Percentiles rank a stretch among this genome's conserved stretches.
Conservation (phyloP, 768 basidiomycete species). For the Tylopilus sp. region DNA sequence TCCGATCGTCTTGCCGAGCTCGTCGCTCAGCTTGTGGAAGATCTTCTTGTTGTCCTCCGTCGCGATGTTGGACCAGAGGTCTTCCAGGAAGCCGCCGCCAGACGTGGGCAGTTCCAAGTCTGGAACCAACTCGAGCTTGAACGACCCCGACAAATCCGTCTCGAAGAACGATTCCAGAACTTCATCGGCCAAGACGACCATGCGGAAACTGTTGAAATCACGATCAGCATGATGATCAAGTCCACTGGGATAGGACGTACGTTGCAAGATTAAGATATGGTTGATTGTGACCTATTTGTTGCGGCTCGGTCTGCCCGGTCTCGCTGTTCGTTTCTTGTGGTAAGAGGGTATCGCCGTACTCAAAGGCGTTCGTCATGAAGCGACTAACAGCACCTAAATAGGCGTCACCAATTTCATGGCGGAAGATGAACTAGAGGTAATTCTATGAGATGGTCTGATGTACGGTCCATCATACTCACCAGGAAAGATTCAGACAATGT, state of each 20-base stretch:
- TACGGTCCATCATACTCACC: conserved; percentile 37
- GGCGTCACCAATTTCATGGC: conserved; percentile 93
- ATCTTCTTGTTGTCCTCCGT: conserved; percentile 92
- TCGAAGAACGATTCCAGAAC: conserved; percentile 97
- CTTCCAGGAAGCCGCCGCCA: conserved; percentile 67
- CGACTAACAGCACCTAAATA: conserved; percentile 95
- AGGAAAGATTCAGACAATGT: conserved; percentile 92
- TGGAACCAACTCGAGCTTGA: conserved; percentile 69
- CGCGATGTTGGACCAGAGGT: conserved; percentile 86
- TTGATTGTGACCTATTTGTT: conserved; percentile 65
- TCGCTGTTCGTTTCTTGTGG: conserved; percentile 38
- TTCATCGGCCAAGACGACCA: conserved; percentile 97
- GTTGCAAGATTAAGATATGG: conserved; percentile 93
- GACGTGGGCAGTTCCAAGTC: conserved; percentile 62
- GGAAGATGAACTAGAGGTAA: conserved; percentile 89
- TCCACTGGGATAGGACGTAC: conserved; percentile 35
- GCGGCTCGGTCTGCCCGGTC: conserved; percentile 41
- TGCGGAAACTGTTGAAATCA: conserved; percentile 71
- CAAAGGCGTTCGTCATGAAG: conserved; percentile 98
- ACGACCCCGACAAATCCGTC: conserved; percentile 84
- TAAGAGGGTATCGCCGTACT: conserved; percentile 93
- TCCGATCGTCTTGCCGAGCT: conserved; percentile 91
- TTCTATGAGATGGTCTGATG: conserved; percentile 3
- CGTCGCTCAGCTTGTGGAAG: conserved; percentile 90
- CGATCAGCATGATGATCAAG: conserved; percentile 8